Percentiles rank a stretch among this genome's conserved stretches.
Evolutionary conservation across 2,329 filamentous ascomycete species (phyloP).

Genomic region (Aspergillus sp.): DNA sequence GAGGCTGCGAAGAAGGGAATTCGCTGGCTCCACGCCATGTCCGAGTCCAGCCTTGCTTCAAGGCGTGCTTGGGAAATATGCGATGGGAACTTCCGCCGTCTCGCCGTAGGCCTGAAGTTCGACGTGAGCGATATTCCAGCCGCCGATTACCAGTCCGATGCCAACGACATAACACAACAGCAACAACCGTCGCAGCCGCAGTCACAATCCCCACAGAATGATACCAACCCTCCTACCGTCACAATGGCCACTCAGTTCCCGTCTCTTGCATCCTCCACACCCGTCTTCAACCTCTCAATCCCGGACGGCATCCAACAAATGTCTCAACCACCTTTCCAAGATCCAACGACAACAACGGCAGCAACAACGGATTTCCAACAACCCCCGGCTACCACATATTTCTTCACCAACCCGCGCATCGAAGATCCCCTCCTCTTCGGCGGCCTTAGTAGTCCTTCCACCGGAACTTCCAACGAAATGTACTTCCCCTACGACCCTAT

Average conservation of each 20-base stretch:
- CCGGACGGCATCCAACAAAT: not conserved
- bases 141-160: slow-evolving; percentile 16
- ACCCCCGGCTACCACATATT: not conserved
- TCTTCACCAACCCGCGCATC: not conserved
- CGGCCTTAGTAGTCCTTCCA: not conserved
- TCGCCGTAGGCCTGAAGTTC: slow-evolving; percentile 35
- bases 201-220: too few relatives aligned
- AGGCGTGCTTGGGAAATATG: slow-evolving; percentile 45
- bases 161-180: slow-evolving; percentile 6
- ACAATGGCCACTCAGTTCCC: not conserved
- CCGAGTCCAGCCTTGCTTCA: slow-evolving; percentile 39
- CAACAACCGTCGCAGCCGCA: too few relatives aligned
- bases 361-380: not conserved
- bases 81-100: slow-evolving; percentile 34
- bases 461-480: slow-evolving; percentile 19
- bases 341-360: not conserved
- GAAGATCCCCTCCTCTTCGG: not conserved
- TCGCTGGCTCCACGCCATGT: slow-evolving; percentile 45
- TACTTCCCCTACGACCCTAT: slow-evolving; percentile 43
- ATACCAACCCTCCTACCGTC: not conserved
- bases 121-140: slow-evolving; percentile 37
- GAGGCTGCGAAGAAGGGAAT: slow-evolving; percentile 41
- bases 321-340: not conserved
- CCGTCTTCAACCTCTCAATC: not conserved
- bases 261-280: not conserved